Percentiles rank a stretch among this genome's conserved stretches.
Evolutionary conservation across 768 basidiomycete species (phyloP).

Genomic region (Lactifluus echinatus): DNA sequence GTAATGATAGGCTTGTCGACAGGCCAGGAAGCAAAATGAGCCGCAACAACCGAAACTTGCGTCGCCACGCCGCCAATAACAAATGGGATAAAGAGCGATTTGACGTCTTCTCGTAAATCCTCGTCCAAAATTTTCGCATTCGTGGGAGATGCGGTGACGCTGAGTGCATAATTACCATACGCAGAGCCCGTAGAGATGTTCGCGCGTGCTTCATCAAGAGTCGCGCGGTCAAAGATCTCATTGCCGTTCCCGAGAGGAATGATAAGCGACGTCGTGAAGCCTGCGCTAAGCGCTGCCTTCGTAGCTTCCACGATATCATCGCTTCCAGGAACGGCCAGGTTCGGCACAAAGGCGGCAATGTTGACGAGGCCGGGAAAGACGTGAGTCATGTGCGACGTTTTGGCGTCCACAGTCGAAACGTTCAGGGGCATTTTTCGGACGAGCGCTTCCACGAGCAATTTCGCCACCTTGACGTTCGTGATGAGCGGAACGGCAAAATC

Average conservation of each 20-base stretch:
- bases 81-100: slow-evolving; percentile 82
- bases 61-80: slow-evolving; percentile 38
- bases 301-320: slow-evolving; percentile 60
- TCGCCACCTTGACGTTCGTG: slow-evolving; percentile 98
- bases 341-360: slow-evolving; percentile 78
- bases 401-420: slow-evolving; percentile 85
- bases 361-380: slow-evolving; percentile 90
- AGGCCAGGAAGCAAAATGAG: slow-evolving; percentile 88
- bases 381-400: slow-evolving; percentile 86
- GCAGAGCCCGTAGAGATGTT: slow-evolving; percentile 51
- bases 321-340: slow-evolving; percentile 43
- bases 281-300: slow-evolving; percentile 77
- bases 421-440: slow-evolving; percentile 86
- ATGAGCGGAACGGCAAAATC: slow-evolving; percentile 97
- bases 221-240: slow-evolving; percentile 55
- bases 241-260: slow-evolving; percentile 59
- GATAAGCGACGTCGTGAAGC: slow-evolving; percentile 81
- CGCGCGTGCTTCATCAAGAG: slow-evolving; percentile 60
- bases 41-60: slow-evolving; percentile 67
- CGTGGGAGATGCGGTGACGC: slow-evolving; percentile 60
- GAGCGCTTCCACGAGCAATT: slow-evolving; percentile 88
- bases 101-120: slow-evolving; percentile 70
- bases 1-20: slow-evolving; percentile 88
- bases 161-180: slow-evolving; percentile 83
- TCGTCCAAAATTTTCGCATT: slow-evolving; percentile 63